Evolutionary conservation across 257 asterid species (phyloP), one percentile per base, ranked within the genome.

Genomic region (Nicotiana otophora): DNA sequence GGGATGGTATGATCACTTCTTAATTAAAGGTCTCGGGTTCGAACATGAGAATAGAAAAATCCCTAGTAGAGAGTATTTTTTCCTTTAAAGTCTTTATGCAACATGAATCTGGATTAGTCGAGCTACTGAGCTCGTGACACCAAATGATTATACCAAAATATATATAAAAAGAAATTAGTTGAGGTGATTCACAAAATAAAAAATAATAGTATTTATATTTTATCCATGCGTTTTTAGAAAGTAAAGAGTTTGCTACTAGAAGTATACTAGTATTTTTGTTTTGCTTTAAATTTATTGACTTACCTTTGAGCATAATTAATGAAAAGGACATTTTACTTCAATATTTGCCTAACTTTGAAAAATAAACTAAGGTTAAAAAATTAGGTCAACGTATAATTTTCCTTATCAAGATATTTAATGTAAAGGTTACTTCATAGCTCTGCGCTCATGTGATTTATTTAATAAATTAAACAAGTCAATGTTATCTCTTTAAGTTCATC

Each of bases 351-450:
- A 7, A 36, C 77, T 69, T 39, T 19, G 33, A 31, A 70, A 70
- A 70, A 70, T 70, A 39, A 70, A 39, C 12, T 5, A 70, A n/a
- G 33, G 46, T 19, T 70, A 54, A 42, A 2, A 70, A 70, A 42
- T 42, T 17, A 70, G 46, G 78, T 70, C 58, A 70, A 57, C 78
- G 15, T 70, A 10, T 70, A 70, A 55, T 6, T 70, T 42, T 42
- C 28, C 58, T 42, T 20, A 11, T 70, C 78, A 39, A n/a, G 58
- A 70, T 70, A 42, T 10, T 39, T 28, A 10, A 70, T 42, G 78
- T 70, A 70, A 70, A 70, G 20, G 78, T 70, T 70, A 33, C 58
- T 70, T 70, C 58, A 70, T 70, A 19, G 58, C n/a, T n/a, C 66
- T 20, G 11, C 16, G 46, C 34, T 42, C 58, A 70, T 70, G 34